Evolutionary conservation across 352 stramenopile species (phyloP), one percentile per base, ranked within the genome.

Genomic region (Globisporangium paroecandrum): DNA sequence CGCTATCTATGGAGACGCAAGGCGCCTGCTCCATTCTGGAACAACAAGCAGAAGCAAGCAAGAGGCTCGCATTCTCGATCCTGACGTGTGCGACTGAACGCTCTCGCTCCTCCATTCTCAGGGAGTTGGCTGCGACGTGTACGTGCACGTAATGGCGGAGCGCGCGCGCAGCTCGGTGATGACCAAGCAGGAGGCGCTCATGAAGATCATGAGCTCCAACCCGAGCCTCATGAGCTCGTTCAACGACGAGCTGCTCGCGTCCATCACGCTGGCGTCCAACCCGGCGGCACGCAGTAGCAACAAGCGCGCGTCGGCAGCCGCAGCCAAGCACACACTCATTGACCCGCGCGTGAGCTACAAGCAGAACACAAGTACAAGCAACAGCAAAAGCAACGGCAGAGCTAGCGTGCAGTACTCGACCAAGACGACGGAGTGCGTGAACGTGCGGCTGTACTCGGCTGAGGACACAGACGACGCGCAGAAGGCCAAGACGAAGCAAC

Each of bases 121-220:
- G 8, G 41, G 15, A n/a, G 5, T 1, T 3, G 36, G 36, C 24
- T 20, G 9, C 32, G 53, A 4, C 29, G 24, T 13, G 27, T 53
- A 9, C n/a, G 24, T 46, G 18, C 34, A 10, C 32, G 1, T 36
- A 32, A 70, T 71, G 66, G 13, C 54, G 6, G 58, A 58, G 1
- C 66, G 29, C 51, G 9, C 22, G 27, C 66, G 59, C 59, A 74
- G 60, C 62, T 82, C 79, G n/a, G 38, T 62, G 38, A 60, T 62
- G 38, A 64, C 51, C 43, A 85, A 78, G 66, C 79, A 85, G 72
- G 70, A 78, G 70, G 77, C 69, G 36, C 70, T 87, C 53, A 75
- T 82, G 71, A 65, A 64, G 46, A 76, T 87, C 58, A 75, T 87
- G 69, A 80, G 69, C 68, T 65, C 69, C 3, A 70, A 87, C 46